phyloP scores from a whole-genome alignment of 2,329 filamentous ascomycete species.

The Aureobasidium sp. region DNA sequence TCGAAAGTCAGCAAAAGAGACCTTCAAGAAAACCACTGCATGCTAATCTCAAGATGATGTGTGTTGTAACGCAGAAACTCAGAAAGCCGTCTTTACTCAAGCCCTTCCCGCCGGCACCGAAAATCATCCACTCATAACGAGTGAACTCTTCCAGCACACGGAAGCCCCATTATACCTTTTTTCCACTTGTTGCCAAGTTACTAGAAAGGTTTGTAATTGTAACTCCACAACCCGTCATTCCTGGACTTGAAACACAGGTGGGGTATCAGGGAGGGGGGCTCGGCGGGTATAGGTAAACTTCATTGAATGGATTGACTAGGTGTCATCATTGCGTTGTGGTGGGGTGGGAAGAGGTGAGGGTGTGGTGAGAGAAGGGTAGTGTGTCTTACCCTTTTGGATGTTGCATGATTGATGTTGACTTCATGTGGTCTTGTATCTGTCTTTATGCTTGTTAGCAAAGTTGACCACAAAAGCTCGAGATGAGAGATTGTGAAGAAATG shows the following conservation, averaged over 20 bases:
- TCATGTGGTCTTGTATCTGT: not conserved
- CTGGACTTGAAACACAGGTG: constrained; percentile 23
- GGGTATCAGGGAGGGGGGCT: constrained; percentile 31
- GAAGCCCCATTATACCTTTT: constrained; percentile 25
- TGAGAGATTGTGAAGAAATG: not conserved
- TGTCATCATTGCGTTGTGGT: constrained; percentile 27
- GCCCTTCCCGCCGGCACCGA: constrained; percentile 29
- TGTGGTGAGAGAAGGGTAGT: not conserved
- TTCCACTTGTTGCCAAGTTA: no score
- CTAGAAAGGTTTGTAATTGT: constrained; percentile 15
- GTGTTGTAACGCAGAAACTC: constrained; percentile 16
- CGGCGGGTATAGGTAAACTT: constrained; percentile 27
- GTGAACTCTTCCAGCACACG: constrained; percentile 24
- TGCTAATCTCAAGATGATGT: not conserved
- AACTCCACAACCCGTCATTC: constrained; percentile 35
- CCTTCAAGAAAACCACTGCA: not conserved
- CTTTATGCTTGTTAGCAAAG: constrained; percentile 6
- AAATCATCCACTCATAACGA: constrained; percentile 29
- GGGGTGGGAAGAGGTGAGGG: not conserved
- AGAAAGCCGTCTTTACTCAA: constrained; percentile 33
- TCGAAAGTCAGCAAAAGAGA: constrained; percentile 1
- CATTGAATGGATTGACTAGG: constrained; percentile 35
- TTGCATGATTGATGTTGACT: not conserved
- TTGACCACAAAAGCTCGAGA: not conserved
- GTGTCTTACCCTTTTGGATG: constrained; percentile 16